Percentiles rank a stretch among this genome's conserved stretches.
Evolutionary conservation across 805 yeast species (phyloP).

Genomic region (Cyberlindnera euphorbiae): DNA sequence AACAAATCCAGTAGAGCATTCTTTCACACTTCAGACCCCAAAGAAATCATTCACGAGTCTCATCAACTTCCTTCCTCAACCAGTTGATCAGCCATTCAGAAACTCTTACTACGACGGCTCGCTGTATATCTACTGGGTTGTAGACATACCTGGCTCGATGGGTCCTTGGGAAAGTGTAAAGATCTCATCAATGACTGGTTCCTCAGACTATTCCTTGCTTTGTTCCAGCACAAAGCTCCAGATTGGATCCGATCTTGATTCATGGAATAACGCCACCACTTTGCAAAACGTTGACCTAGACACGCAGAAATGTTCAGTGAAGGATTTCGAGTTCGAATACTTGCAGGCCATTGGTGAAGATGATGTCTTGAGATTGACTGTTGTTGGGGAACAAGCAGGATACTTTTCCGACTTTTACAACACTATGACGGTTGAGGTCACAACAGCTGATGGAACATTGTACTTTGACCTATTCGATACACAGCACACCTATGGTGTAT

Average conservation of each 20-base stretch:
- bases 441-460: neutral
- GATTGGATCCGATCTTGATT: neutral
- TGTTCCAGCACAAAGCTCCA: neutral
- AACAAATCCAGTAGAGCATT: neutral
- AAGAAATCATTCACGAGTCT: neutral
- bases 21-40: neutral
- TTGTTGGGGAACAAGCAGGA: neutral
- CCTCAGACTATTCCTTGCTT: neutral
- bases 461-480: neutral
- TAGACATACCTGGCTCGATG: constrained; percentile 1
- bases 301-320: neutral
- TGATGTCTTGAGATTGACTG: neutral
- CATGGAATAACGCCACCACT: neutral
- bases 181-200: neutral
- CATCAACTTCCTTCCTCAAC: neutral
- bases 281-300: neutral
- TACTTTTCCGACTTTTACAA: neutral
- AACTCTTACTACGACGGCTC: neutral
- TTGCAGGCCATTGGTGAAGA: constrained; percentile 1
- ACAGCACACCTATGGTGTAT: neutral
- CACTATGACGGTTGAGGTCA: neutral
- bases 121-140: neutral
- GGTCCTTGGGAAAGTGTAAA: constrained; percentile 2
- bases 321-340: neutral
- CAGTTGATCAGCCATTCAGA: constrained; percentile 1